Conservation (phyloP, 2,329 filamentous ascomycete genomes). For the Neodidymelliopsis sp. region DNA sequence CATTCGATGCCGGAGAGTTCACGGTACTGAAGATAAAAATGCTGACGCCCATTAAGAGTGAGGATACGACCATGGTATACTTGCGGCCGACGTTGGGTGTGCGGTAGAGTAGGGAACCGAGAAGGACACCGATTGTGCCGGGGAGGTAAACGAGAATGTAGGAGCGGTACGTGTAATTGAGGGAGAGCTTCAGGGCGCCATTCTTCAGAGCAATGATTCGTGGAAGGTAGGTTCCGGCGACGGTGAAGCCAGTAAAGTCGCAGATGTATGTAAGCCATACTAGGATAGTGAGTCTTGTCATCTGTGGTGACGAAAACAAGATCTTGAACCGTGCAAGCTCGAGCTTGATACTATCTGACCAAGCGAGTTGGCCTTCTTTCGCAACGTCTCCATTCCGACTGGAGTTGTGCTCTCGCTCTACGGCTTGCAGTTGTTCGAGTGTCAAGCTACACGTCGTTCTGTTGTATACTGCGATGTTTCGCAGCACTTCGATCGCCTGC, state of each 20-base stretch:
- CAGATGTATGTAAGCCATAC: slow-evolving; percentile 61
- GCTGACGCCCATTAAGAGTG: slow-evolving; percentile 53
- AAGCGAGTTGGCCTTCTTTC: slow-evolving; percentile 41
- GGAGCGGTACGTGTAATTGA: slow-evolving; percentile 59
- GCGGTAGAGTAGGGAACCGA: slow-evolving; percentile 58
- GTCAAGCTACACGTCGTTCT: slow-evolving; percentile 44
- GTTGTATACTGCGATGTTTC: slow-evolving; percentile 55
- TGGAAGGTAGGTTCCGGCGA: slow-evolving; percentile 59
- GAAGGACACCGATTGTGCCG: slow-evolving; percentile 59
- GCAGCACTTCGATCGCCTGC: slow-evolving; percentile 57
- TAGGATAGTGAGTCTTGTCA: slow-evolving; percentile 56
- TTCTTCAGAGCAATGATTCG: slow-evolving; percentile 62
- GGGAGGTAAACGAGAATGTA: slow-evolving; percentile 64
- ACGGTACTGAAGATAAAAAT: slow-evolving; percentile 57
- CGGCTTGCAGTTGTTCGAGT: slow-evolving; percentile 46
- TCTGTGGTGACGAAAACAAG: slow-evolving; percentile 53
- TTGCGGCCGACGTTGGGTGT: slow-evolving; percentile 55
- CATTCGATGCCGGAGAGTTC: slow-evolving; percentile 56
- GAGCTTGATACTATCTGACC: slow-evolving; percentile 45
- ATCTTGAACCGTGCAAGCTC: slow-evolving; percentile 55
- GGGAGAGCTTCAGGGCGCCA: slow-evolving; percentile 52
- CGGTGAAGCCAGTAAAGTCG: slow-evolving; percentile 60
- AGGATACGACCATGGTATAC: slow-evolving; percentile 55
- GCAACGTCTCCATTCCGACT: slow-evolving; percentile 38
- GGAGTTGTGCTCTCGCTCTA: slow-evolving; percentile 43